A percentile compares a stretch with the other conserved stretches of the same genome.
These are phyloP conservation scores for Phytophthora foliorum DNA, from an alignment of 352 stramenopile genomes.

Conservation along the genomic window DNA sequence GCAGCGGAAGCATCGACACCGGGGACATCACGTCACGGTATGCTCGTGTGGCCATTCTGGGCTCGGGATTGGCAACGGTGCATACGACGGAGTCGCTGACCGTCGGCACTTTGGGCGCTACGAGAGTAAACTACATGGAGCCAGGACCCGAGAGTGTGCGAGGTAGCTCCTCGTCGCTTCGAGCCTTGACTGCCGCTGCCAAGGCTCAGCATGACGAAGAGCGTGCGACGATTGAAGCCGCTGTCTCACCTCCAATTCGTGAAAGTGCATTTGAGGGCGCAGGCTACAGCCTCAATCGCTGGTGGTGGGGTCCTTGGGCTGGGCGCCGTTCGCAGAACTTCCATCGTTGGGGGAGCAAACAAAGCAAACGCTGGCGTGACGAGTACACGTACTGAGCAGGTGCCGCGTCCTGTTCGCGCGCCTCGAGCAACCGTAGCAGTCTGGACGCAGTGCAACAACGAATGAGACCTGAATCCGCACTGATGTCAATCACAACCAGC, in stretches of 20 bases:
- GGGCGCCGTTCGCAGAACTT: neutral
- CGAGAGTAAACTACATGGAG: constrained; percentile 30
- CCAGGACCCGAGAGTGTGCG: constrained; percentile 17
- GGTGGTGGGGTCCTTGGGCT: constrained; percentile 26
- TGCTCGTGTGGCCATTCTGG: constrained; percentile 22
- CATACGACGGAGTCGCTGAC: constrained; percentile 19
- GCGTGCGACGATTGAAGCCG: constrained; percentile 3
- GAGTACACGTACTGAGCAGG: constrained; percentile 16
- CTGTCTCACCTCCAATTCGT: constrained; percentile 17
- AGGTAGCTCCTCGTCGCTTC: constrained; percentile 19
- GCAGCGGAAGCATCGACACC: constrained; percentile 30
- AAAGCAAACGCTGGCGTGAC: constrained; percentile 20
- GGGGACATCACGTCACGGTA: constrained; percentile 22
- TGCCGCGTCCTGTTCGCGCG: too few species aligned
- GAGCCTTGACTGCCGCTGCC: constrained; percentile 14
- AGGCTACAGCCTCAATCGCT: constrained; percentile 6
- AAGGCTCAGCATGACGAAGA: constrained; percentile 18
- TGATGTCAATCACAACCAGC: constrained; percentile 1
- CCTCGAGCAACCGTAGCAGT: neutral
- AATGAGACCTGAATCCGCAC: constrained; percentile 3
- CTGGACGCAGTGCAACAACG: neutral
- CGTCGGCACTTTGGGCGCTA: constrained; percentile 18
- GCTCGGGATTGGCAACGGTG: constrained; percentile 20
- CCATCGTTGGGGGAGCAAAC: constrained; percentile 9
- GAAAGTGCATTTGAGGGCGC: constrained; percentile 26